Evolutionary conservation across 2,329 filamentous ascomycete species (phyloP).

Genomic region (Penicillium brasilianum): DNA sequence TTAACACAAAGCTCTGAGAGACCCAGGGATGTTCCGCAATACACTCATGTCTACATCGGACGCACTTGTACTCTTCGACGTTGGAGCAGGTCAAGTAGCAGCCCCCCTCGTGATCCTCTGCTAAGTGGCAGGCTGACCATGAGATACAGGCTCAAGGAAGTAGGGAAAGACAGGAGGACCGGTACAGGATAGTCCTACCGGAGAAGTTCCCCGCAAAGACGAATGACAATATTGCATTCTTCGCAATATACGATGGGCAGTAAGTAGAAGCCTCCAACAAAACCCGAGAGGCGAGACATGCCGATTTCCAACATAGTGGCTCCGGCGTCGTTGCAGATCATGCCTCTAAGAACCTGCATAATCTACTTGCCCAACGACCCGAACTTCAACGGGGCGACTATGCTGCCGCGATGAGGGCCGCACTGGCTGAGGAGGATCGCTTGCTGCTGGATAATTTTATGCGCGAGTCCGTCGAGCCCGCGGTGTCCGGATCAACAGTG

Average conservation of each 20-base stretch:
- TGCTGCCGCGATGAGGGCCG: slow-evolving; percentile 36
- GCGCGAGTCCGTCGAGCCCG: slow-evolving; percentile 32
- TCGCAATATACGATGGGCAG: slow-evolving; percentile 46
- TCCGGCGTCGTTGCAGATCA: slow-evolving; percentile 40
- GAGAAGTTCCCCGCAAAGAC: slow-evolving; percentile 36
- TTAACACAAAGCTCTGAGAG: slow-evolving; percentile 20
- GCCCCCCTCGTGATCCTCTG: neutral
- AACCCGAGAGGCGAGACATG: neutral
- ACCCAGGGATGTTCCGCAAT: slow-evolving; percentile 31
- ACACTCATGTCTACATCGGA: slow-evolving; percentile 34
- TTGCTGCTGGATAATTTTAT: slow-evolving; percentile 36
- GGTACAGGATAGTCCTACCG: slow-evolving; percentile 35
- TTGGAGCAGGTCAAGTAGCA: slow-evolving; percentile 37
- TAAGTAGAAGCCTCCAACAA: slow-evolving; percentile 24
- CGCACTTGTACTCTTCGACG: slow-evolving; percentile 37
- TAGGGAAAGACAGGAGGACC: slow-evolving; percentile 39
- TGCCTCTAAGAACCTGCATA: slow-evolving; percentile 35
- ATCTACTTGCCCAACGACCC: slow-evolving; percentile 34
- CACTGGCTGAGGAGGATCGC: slow-evolving; percentile 38
- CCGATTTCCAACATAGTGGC: slow-evolving; percentile 29
- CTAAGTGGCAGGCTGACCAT: slow-evolving; percentile 7
- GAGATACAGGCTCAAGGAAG: slow-evolving; percentile 36
- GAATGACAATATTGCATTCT: slow-evolving; percentile 38
- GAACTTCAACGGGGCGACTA: slow-evolving; percentile 39
- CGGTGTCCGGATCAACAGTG: slow-evolving; percentile 40